Conservation (phyloP, 1,139 yeast genomes). For the Groenewaldozyma auringiensis region DNA sequence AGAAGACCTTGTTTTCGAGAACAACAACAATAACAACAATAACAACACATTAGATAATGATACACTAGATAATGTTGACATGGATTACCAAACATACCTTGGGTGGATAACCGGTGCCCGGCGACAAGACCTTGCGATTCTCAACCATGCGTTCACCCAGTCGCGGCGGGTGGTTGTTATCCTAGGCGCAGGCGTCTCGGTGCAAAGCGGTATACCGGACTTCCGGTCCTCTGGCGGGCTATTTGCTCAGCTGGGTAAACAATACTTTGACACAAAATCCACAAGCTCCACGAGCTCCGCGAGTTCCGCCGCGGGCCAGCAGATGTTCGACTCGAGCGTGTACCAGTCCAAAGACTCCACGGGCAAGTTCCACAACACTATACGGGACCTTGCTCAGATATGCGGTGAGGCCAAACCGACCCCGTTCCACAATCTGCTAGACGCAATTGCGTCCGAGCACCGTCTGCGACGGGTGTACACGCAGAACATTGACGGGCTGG, state of each 20-base stretch:
- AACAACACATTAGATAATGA: too few relatives aligned
- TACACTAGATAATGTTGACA: too few relatives aligned
- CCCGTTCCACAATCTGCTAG: conserved; percentile 59
- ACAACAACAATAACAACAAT: too few relatives aligned
- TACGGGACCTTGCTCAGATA: conserved; percentile 52
- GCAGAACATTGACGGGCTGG: conserved; percentile 42
- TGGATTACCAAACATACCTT: conserved; percentile 7
- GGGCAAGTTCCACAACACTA: conserved; percentile 62
- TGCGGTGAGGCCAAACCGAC: conserved; percentile 61
- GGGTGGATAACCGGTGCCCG: conserved; percentile 13
- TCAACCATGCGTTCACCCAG: conserved; percentile 29
- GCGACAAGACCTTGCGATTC: conserved; percentile 21
- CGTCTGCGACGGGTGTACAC: conserved; percentile 60
- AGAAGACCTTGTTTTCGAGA: too few relatives aligned
- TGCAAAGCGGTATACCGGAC: conserved; percentile 87
- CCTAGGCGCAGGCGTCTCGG: conserved; percentile 87
- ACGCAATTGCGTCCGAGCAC: conserved; percentile 51
- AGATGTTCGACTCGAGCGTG: conserved; percentile 61
- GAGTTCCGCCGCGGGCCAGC: background rate
- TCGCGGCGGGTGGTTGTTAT: conserved; percentile 35
- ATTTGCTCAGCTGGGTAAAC: conserved; percentile 50
- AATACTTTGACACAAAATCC: background rate
- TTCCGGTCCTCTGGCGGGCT: conserved; percentile 74
- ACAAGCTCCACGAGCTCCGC: background rate
- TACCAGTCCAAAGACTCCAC: conserved; percentile 58